These are phyloP conservation scores for Blumeria hordei DNA, from an alignment of 2,329 filamentous ascomycete species.

Conservation along the genomic window DNA sequence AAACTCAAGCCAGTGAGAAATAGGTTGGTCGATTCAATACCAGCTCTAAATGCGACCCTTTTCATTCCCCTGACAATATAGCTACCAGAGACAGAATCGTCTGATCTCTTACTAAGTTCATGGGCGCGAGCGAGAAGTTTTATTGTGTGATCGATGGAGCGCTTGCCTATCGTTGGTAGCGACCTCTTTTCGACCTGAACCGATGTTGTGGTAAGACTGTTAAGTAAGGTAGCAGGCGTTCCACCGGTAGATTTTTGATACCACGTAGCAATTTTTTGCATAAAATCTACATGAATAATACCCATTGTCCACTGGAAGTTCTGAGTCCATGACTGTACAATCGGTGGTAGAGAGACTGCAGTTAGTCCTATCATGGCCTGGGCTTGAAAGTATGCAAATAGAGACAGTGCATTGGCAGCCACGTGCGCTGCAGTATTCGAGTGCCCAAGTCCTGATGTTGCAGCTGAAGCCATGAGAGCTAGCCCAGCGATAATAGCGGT, in stretches of 20 bases:
- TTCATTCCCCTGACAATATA: conserved; percentile 59
- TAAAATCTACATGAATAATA: conserved; percentile 67
- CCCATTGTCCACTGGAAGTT: conserved; percentile 98
- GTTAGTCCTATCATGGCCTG: conserved; percentile 81
- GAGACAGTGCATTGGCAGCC: conserved; percentile 76
- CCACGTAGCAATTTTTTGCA: conserved; percentile 81
- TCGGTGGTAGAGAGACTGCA: conserved; percentile 57
- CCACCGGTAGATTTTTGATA: conserved; percentile 87
- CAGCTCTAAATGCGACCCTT: conserved; percentile 64
- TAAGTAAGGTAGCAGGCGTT: conserved; percentile 54
- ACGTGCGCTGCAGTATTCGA: conserved; percentile 89
- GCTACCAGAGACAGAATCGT: conserved; percentile 27
- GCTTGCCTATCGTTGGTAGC: conserved; percentile 24
- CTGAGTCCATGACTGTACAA: conserved; percentile 83
- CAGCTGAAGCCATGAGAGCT: conserved; percentile 60
- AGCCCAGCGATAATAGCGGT: conserved; percentile 73
- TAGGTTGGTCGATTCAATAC: conserved; percentile 74
- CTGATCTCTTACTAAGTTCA: conserved; percentile 27
- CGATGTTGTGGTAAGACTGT: conserved; percentile 47
- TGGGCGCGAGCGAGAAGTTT: conserved; percentile 13
- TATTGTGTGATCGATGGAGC: conserved; percentile 20
- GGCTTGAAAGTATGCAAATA: conserved; percentile 85
- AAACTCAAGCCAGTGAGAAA: conserved; percentile 82
- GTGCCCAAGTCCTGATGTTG: conserved; percentile 75
- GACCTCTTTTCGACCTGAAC: conserved; percentile 48